Evolutionary conservation across 768 basidiomycete genomes (phyloP), one percentile per base, ranked within the genome.

Genomic region (Pleurotus tuoliensis): DNA sequence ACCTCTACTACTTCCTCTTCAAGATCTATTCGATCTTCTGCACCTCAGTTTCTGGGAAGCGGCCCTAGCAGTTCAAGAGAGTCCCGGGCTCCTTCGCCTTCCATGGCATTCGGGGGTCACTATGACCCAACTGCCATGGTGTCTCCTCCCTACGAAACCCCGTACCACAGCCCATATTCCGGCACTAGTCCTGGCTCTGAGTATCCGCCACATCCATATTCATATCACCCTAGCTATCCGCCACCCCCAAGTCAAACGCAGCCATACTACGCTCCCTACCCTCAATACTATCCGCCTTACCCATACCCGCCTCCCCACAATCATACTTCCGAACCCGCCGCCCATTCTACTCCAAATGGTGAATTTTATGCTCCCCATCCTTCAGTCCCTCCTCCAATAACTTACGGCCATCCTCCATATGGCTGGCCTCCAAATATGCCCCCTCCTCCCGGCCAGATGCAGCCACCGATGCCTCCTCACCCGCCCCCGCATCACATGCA

Each of bases 21-120:
- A 6, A 80, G 85, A 57, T 84, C 86, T 24, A 67, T 84, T 25
- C 82, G 84, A 41, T 79, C 82, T 39, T 73, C 71, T 53, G 80
- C 76, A 22, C 76, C 69, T 57, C 72, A 70, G 30, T 84, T 80
- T 67, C 76, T 76, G 46, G 70, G 69, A 44, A 81, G 76, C 63
- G 80, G 81, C 3, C 80, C 83, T 15, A 76, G 73, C 39, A 86
- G 85, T 64, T 85, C 88, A 15, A 85, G 87, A 49, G 83, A 81
- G 61, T 90, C 88, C 22, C 75, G 89, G 61, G 86, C 90, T 2
- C 76, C 88, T 12, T 91, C 90, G 7, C 88, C 90, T 2, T 82
- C 88, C 25, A 88, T 91, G 72, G 84, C 80, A 56, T 93, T 84
- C 67, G 79, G 90, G 15, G 80, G 83, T 1, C 70, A 91, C 39